phyloP scores from a whole-genome alignment of 225 moss, liverwort and hornwort species.

The Physcomitrellopsis africana region DNA sequence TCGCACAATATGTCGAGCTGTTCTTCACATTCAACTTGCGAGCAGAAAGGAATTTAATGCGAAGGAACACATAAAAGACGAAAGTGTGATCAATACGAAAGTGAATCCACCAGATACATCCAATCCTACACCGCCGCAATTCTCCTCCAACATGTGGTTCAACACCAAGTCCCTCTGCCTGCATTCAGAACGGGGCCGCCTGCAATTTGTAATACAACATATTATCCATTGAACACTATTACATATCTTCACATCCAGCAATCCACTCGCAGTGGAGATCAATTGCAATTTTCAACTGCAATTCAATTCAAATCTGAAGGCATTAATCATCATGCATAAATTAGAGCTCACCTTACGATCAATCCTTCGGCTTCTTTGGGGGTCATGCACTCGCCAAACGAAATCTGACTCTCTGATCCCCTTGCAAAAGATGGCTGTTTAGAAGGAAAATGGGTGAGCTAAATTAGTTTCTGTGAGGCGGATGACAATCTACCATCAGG shows the following conservation, averaged over 20 bases:
- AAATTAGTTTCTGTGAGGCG: slow-evolving; percentile 5
- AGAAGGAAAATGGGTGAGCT: neutral
- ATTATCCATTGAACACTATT: neutral
- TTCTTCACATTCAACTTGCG: slow-evolving; percentile 13
- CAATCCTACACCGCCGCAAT: slow-evolving; percentile 30
- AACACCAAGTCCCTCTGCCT: slow-evolving; percentile 48
- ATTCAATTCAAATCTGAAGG: neutral
- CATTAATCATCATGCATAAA: neutral
- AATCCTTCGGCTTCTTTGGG: slow-evolving; percentile 37
- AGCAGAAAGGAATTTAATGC: neutral
- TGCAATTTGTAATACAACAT: slow-evolving; percentile 14
- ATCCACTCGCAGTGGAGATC: neutral
- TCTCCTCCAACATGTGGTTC: slow-evolving; percentile 46
- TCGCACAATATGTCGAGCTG: neutral
- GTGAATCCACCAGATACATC: slow-evolving; percentile 43
- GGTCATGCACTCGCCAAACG: slow-evolving; percentile 50
- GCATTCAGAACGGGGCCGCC: slow-evolving; percentile 53
- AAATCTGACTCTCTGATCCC: slow-evolving; percentile 45
- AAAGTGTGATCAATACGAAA: slow-evolving; percentile 24
- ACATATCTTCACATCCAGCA: neutral
- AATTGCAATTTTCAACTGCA: neutral
- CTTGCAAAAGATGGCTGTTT: slow-evolving; percentile 38
- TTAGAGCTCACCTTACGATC: slow-evolving; percentile 32
- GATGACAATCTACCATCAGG: neutral
- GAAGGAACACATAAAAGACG: neutral